These are phyloP conservation scores for Emiliania huxleyi DNA, from an alignment of 78 protist genomes.

Conservation along the genomic window DNA sequence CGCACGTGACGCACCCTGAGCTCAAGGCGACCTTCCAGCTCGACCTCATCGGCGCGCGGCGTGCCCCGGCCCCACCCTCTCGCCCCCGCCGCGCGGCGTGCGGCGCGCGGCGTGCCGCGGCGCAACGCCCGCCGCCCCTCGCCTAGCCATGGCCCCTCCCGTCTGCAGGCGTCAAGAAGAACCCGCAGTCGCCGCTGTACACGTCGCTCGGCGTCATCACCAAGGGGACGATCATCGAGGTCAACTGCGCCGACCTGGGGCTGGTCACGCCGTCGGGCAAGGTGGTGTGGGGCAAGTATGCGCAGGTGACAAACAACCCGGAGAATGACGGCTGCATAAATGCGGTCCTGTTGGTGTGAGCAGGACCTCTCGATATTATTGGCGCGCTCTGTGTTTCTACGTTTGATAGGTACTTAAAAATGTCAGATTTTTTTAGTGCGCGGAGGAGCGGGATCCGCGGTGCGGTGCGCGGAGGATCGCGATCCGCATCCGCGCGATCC, in stretches of 20 bases:
- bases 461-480: too few species aligned
- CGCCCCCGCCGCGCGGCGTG: too few species aligned
- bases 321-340: constrained; percentile 99
- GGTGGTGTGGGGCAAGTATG: constrained; percentile 94
- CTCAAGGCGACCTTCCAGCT: constrained; percentile 94
- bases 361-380: too few species aligned
- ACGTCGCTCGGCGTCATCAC: constrained; percentile 97
- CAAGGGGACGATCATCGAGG: constrained; percentile 2
- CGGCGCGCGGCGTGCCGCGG: too few species aligned
- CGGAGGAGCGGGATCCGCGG: too few species aligned
- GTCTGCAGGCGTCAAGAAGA: constrained; percentile 39
- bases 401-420: too few species aligned
- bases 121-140: too few species aligned
- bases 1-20: constrained; percentile 99
- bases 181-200: constrained; percentile 77
- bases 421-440: too few species aligned
- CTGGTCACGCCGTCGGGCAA: constrained; percentile 98
- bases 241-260: constrained; percentile 72
- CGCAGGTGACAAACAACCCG: constrained; percentile 97
- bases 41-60: constrained; percentile 91
- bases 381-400: too few species aligned
- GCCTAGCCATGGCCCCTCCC: too few species aligned
- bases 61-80: too few species aligned
- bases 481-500: too few species aligned
- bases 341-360: constrained; percentile 96